phyloP scores from a whole-genome alignment of 768 basidiomycete genomes.

The Termitomyces sp. region DNA sequence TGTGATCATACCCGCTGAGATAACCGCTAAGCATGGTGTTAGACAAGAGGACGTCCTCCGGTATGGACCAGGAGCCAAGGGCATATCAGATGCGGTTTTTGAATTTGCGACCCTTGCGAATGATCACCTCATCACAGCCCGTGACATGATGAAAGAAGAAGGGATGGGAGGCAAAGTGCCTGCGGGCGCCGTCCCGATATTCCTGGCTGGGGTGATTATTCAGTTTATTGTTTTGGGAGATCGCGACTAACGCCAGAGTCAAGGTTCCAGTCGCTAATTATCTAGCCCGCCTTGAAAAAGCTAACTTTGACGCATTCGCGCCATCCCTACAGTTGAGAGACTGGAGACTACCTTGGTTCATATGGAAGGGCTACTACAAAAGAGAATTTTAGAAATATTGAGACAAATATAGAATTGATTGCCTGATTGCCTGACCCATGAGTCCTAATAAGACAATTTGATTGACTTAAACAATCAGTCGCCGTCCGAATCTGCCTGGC shows the following conservation, averaged over 20 bases:
- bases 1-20: slow-evolving; percentile 76
- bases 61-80: slow-evolving; percentile 45
- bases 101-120: slow-evolving; percentile 80
- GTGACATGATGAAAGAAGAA: slow-evolving; percentile 56
- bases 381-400: slow-evolving; percentile 26
- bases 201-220: slow-evolving; percentile 61
- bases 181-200: slow-evolving; percentile 58
- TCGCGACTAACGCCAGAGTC: slow-evolving; percentile 14
- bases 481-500: slow-evolving; percentile 33
- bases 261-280: slow-evolving; percentile 67
- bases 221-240: slow-evolving; percentile 5
- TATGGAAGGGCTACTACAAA: slow-evolving; percentile 42
- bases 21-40: slow-evolving; percentile 73
- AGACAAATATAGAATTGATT: slow-evolving; percentile 11
- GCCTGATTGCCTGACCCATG: background rate
- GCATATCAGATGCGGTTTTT: slow-evolving; percentile 73
- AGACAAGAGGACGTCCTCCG: slow-evolving; percentile 77
- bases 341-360: slow-evolving; percentile 74
- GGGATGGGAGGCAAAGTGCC: slow-evolving; percentile 47
- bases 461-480: slow-evolving; percentile 40
- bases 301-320: slow-evolving; percentile 69
- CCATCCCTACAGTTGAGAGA: slow-evolving; percentile 56
- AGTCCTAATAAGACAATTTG: slow-evolving; percentile 15
- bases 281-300: slow-evolving; percentile 60
- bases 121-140: slow-evolving; percentile 72